Conservation (phyloP, 179 eudicot species). For the Actinidia chinensis region DNA sequence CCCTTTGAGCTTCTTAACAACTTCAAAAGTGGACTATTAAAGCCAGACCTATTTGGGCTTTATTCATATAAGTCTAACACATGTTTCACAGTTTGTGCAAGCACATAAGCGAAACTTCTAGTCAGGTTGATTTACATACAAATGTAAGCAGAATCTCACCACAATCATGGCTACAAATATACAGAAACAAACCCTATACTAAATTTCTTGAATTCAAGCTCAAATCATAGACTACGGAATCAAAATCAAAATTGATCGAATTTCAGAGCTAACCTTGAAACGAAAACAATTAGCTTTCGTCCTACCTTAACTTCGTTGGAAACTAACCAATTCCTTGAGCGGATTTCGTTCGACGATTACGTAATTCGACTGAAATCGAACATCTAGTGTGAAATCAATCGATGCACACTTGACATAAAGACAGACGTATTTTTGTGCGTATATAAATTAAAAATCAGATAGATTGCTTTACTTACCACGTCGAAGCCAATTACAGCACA, state of each 20-base stretch:
- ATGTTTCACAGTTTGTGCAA: not conserved
- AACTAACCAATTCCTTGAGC: not conserved
- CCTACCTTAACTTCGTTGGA: not conserved
- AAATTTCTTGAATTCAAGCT: not conserved
- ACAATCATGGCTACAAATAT: not conserved
- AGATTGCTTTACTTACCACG: conserved; percentile 3
- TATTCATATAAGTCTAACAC: not conserved
- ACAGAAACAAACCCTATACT: not conserved
- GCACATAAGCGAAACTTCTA: not conserved
- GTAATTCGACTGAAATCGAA: not conserved
- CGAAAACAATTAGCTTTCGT: not conserved
- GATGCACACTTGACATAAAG: not conserved
- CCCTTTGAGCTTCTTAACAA: not conserved
- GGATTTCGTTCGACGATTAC: not conserved
- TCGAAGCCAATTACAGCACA: not conserved
- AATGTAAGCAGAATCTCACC: not conserved
- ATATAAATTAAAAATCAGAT: not conserved
- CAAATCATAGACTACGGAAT: not conserved
- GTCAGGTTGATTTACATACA: not conserved
- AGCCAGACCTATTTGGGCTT: too few relatives aligned
- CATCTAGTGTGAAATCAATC: not conserved
- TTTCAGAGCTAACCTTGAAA: not conserved
- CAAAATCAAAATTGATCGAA: conserved; percentile 1
- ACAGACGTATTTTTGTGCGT: too few relatives aligned
- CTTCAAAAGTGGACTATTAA: not conserved